Evolutionary conservation across 2,329 filamentous ascomycete genomes (phyloP), one percentile per base, ranked within the genome.

Genomic region (Escovopsis sp.): DNA sequence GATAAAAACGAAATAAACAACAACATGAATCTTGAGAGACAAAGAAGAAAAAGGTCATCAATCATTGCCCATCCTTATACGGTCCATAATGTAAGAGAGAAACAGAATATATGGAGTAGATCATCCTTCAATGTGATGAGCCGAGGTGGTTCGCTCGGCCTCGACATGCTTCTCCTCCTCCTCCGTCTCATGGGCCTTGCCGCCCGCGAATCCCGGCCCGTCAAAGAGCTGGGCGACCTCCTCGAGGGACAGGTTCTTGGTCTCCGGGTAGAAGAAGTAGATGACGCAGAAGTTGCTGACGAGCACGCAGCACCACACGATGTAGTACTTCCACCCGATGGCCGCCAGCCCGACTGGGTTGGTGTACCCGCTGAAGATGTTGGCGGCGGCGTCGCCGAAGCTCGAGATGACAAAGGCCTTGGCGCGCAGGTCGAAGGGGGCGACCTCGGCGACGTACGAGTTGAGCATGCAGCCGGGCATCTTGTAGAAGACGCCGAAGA

Each of bases 401-500:
- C 37, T 33, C 26, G 39, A 39, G 26, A 44, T 35, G 6, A 39
- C 43, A 18, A 41, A 45, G 12, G 45, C 45, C 48, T 51, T 51
- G 34, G 49, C 49, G 12, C 49, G 49, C 18, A 45, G 48, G n/a
- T 47, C 45, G 3, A 47, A 48, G 19, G 44, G 34, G 26, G 50
- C 47, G 2, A 47, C 49, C 43, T 51, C 49, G 23, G 47, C 47
- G 26, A 47, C 46, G 36, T 51, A 51, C 35, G 43, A 42, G 32
- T 48, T 44, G 18, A 48, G 37, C 7, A 45, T 45, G 36, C 44
- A 43, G 38, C 44, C 33, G 38, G 45, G 39, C 12, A 48, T 35
- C 3, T 54, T 56, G 46, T 61, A 62, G 45, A 61, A 59, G 40
- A 60, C 51, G 47, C 57, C 73, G 53, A 76, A 77, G 43, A 77